Evolutionary conservation across 148 eudicot species (phyloP).

Genomic region (Diospyros lotus): DNA sequence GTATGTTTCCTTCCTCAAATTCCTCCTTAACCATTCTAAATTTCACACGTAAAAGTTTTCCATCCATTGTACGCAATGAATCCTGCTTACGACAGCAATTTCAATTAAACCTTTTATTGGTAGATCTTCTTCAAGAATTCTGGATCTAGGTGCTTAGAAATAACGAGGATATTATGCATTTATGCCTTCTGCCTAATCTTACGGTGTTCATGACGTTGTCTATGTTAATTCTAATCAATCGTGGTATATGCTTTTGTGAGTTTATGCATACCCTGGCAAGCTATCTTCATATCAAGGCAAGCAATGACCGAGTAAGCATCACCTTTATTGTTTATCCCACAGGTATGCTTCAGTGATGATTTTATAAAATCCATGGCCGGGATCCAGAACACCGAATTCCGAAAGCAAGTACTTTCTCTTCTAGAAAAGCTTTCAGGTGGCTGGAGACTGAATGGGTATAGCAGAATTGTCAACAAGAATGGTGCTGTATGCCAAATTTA

Average conservation of each 20-base stretch:
- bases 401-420: conserved; percentile 24
- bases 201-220: no score
- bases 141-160: no score
- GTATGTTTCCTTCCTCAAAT: background rate
- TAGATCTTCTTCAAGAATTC: no score
- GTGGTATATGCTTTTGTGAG: no score
- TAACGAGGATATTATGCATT: no score
- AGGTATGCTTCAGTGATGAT: conserved; percentile 34
- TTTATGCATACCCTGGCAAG: no score
- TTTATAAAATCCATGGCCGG: conserved; percentile 27
- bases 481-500: background rate
- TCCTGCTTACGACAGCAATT: no score
- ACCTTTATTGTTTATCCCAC: background rate
- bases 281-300: background rate
- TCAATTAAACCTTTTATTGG: no score
- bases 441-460: background rate
- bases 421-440: conserved; percentile 33
- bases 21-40: background rate
- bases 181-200: no score
- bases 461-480: background rate
- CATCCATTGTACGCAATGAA: no score
- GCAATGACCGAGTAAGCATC: background rate
- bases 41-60: no score
- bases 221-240: no score
- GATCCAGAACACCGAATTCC: conserved; percentile 9